Evolutionary conservation across 192 early-diverging fungal genomes (phyloP), one percentile per base, ranked within the genome.

Genomic region (Allomyces macrogynus): DNA sequence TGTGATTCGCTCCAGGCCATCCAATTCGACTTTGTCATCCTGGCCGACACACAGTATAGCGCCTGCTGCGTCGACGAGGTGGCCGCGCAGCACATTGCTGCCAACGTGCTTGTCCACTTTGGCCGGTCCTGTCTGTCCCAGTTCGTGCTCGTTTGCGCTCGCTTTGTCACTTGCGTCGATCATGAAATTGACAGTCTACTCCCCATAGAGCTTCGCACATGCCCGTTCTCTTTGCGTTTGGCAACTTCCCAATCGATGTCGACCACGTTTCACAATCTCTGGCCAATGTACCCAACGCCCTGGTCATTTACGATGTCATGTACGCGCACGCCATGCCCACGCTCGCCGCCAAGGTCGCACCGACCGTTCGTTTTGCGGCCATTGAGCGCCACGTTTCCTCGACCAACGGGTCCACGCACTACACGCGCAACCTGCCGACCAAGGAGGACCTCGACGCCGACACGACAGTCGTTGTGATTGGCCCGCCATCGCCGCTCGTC

Each of bases 11-110:
- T 40, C 32, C 3, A 40, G 32, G 32, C 32, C 32, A 40, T 40
- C 32, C 32, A 8, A 8, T 40, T 57, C 49, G 49, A 75, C 4
- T 67, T 91, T 54, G 95, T 84, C 71, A 79, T 96, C 24, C 73
- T 99, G 32, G 96, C 89, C 20, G 96, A 99, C 68, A 97, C 96
- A 5, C 43, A 63, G 12, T 23, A 23, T 1, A n/a, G 22, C 65
- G 89, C 89, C 73, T 99, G 96, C 72, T 99, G 96, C 71, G 91
- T 95, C 1, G 96, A 99, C 71, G 91, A 94, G 68, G 87, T 99
- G 1, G 93, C 96, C 23, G 92, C 93, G 10, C 80, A 92, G 72
- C 96, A 99, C 68, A 85, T 84, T 42, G 63, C 74, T 8, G 84
- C 91, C 16, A 89, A 97, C 61, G 68, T 89, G 23, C 85, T 99